A percentile compares a stretch with the other conserved stretches of the same genome.
Evolutionary conservation across 371 early-diverging fungal genomes (phyloP).

Genomic region (Lichtheimia ramosa): DNA sequence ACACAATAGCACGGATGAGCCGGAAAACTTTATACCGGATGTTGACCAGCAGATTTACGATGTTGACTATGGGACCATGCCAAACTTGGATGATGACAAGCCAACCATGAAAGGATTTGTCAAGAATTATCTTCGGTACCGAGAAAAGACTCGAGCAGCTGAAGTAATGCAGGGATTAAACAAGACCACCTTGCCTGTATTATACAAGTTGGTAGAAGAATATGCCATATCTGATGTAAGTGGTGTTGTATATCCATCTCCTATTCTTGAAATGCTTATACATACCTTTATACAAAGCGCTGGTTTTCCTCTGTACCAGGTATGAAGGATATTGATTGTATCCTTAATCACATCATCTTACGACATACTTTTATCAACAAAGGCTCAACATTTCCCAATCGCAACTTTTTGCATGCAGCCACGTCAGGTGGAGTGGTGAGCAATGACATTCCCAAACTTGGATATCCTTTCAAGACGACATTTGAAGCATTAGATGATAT

Average conservation of each 20-base stretch:
- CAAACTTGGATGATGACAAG: not conserved
- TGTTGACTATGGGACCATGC: conserved; percentile 5
- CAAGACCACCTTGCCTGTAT: conserved; percentile 15
- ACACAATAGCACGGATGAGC: conserved; percentile 16
- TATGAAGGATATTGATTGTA: not conserved
- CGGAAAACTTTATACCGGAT: conserved; percentile 22
- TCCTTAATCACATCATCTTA: not conserved
- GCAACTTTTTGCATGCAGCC: conserved; percentile 23
- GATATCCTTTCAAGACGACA: conserved; percentile 14
- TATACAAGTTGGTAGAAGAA: conserved; percentile 19
- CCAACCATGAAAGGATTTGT: conserved; percentile 25
- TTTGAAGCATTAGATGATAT: conserved; percentile 14
- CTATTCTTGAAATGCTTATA: not conserved
- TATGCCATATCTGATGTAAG: conserved; percentile 24
- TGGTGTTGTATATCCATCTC: too few relatives aligned
- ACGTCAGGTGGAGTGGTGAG: conserved; percentile 23
- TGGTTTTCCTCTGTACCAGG: conserved; percentile 29
- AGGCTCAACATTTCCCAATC: conserved; percentile 28
- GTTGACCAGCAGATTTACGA: conserved; percentile 21
- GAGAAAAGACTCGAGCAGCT: conserved; percentile 1
- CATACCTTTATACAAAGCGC: conserved; percentile 1
- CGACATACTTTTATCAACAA: not conserved
- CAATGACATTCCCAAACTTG: conserved; percentile 14
- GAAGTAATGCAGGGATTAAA: conserved; percentile 20
- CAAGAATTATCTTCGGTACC: conserved; percentile 9